Evolutionary conservation across 2,329 filamentous ascomycete species (phyloP).

Genomic region (Intubia oerlemansii): DNA sequence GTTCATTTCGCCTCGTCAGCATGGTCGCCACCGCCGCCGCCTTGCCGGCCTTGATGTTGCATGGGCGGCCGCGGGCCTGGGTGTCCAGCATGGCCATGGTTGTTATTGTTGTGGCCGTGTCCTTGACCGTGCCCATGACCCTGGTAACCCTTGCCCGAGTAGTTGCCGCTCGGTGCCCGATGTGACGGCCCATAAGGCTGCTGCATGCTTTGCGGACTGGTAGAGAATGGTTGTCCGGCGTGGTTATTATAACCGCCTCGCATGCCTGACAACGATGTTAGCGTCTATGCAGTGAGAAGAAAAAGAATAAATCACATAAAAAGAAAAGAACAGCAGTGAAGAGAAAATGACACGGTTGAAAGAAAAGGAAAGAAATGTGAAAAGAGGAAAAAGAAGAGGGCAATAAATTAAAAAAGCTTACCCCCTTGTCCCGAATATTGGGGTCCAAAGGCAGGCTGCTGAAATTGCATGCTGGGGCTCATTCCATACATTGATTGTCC

Average conservation of each 20-base stretch:
- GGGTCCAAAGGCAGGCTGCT: conserved; percentile 49
- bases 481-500: conserved; percentile 61
- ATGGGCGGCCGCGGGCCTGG: too few species aligned
- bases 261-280: conserved; percentile 20
- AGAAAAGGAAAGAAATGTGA: too few species aligned
- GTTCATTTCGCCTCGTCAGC: conserved; percentile 1
- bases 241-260: conserved; percentile 34
- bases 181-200: conserved; percentile 39
- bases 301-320: background rate
- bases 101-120: conserved; percentile 16
- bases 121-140: too few species aligned
- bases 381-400: too few species aligned
- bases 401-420: conserved; percentile 20
- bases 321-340: too few species aligned
- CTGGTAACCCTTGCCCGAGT: conserved; percentile 25
- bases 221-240: conserved; percentile 39
- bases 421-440: conserved; percentile 48
- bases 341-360: too few species aligned
- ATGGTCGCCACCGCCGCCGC: background rate
- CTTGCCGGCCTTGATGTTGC: conserved; percentile 14
- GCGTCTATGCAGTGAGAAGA: background rate
- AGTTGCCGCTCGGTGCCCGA: conserved; percentile 34
- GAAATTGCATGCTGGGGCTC: conserved; percentile 54
- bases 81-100: too few species aligned
- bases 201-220: conserved; percentile 43